Percentiles rank a stretch among this genome's conserved stretches.
phyloP scores from a whole-genome alignment of 805 yeast species.

The Saccharomycopsis sp. region DNA sequence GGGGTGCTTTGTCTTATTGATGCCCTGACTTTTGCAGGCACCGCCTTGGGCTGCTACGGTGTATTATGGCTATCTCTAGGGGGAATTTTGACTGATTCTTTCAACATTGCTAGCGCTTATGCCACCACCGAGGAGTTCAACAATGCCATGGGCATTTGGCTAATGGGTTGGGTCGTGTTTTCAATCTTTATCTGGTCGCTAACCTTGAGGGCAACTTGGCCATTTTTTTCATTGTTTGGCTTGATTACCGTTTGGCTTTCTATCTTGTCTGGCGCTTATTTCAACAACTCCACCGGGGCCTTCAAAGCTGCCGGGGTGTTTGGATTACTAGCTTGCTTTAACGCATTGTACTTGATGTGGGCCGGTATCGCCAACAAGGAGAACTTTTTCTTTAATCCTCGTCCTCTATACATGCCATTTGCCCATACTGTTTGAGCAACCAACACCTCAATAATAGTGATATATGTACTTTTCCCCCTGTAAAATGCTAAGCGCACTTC shows the following conservation, averaged over 20 bases:
- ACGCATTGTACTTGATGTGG: slow-evolving; percentile 52
- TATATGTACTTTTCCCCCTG: background rate
- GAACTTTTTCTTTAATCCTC: slow-evolving; percentile 42
- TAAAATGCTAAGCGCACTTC: no score
- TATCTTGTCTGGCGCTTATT: slow-evolving; percentile 43
- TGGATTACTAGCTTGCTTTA: slow-evolving; percentile 42
- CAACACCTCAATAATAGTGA: no score
- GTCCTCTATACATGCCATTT: slow-evolving; percentile 18
- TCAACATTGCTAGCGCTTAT: slow-evolving; percentile 51
- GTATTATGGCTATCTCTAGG: slow-evolving; percentile 64
- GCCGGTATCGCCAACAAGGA: slow-evolving; percentile 52
- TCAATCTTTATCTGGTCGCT: slow-evolving; percentile 44
- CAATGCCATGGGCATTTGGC: slow-evolving; percentile 50
- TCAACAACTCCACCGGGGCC: slow-evolving; percentile 32
- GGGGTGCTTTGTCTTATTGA: slow-evolving; percentile 57
- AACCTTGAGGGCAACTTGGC: slow-evolving; percentile 56
- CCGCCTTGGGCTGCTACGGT: slow-evolving; percentile 54
- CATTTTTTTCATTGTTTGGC: slow-evolving; percentile 50
- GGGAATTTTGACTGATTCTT: slow-evolving; percentile 47
- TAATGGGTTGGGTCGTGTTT: slow-evolving; percentile 55
- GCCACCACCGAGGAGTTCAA: slow-evolving; percentile 29
- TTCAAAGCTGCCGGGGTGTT: slow-evolving; percentile 47
- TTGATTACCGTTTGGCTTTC: slow-evolving; percentile 45
- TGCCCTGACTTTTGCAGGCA: slow-evolving; percentile 61
- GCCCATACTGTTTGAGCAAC: slow-evolving; percentile 18